Conservation (phyloP, 805 yeast species). For the Saccharomyces eubayanus region DNA sequence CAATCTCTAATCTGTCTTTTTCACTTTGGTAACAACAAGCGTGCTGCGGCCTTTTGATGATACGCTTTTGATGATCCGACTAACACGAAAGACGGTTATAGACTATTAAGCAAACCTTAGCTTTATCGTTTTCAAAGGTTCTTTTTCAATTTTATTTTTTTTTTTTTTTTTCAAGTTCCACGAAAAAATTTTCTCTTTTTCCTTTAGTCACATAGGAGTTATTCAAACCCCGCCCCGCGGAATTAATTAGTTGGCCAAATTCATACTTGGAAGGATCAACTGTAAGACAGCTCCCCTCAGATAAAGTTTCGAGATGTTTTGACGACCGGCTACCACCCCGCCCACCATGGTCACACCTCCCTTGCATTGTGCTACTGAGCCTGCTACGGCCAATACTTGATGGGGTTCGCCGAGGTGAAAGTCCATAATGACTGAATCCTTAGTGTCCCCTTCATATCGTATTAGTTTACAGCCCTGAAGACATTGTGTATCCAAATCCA, state of each 20-base stretch:
- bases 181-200: conserved; percentile 6
- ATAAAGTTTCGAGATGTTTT: conserved; percentile 9
- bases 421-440: background rate
- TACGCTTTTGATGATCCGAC: background rate
- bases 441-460: background rate
- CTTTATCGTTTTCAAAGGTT: background rate
- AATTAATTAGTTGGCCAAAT: conserved; percentile 12
- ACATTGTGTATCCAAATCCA: conserved; percentile 19
- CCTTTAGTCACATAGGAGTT: background rate
- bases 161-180: conserved; percentile 7
- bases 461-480: conserved; percentile 9
- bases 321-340: conserved; percentile 17
- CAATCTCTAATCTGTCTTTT: background rate
- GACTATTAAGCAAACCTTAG: background rate
- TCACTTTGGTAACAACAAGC: background rate
- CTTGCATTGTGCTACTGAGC: conserved; percentile 11
- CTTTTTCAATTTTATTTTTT: conserved; percentile 2
- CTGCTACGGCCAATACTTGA: conserved; percentile 7
- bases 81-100: background rate
- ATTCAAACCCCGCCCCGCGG: background rate
- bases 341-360: conserved; percentile 24
- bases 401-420: background rate
- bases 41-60: background rate
- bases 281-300: conserved; percentile 27
- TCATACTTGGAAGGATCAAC: conserved; percentile 24